Conservation (phyloP, 148 eudicot species). For the Vaccinium darrowii region DNA sequence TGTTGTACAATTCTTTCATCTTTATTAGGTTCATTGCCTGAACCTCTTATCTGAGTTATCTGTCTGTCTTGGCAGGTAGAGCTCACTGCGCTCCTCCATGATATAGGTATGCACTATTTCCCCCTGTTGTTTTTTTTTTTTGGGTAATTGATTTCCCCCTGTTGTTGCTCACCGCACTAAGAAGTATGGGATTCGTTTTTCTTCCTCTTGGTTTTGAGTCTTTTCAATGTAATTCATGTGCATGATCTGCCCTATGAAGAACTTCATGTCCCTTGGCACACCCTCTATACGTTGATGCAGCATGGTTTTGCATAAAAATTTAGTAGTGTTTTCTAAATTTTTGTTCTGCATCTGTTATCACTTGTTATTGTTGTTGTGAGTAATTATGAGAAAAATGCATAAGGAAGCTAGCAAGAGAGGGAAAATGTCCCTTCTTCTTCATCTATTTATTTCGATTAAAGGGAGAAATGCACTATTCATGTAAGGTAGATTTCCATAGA, state of each 20-base stretch:
- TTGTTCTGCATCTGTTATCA: background rate
- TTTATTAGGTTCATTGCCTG: background rate
- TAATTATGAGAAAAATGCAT: background rate
- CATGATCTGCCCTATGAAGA: conserved; percentile 1
- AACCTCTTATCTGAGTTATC: conserved; percentile 10
- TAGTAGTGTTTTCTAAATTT: background rate
- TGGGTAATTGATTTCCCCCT: too few species aligned
- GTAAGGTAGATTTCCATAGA: background rate
- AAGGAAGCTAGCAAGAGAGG: too few species aligned
- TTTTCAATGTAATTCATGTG: background rate
- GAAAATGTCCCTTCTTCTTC: too few species aligned
- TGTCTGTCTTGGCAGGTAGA: conserved; percentile 58
- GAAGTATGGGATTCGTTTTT: background rate
- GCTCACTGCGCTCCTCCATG: conserved; percentile 96
- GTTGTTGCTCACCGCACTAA: background rate
- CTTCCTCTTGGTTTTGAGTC: background rate
- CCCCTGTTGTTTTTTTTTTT: background rate
- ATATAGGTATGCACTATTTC: conserved; percentile 51
- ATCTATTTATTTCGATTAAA: too few species aligned
- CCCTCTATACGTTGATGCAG: background rate
- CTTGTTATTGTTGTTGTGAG: background rate
- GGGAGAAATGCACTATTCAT: background rate
- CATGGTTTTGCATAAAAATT: background rate
- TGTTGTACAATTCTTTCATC: background rate
- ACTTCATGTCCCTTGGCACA: background rate